These are phyloP conservation scores for Gentiana macrophylla DNA, from an alignment of 257 asterid genomes.

Conservation along the genomic window DNA sequence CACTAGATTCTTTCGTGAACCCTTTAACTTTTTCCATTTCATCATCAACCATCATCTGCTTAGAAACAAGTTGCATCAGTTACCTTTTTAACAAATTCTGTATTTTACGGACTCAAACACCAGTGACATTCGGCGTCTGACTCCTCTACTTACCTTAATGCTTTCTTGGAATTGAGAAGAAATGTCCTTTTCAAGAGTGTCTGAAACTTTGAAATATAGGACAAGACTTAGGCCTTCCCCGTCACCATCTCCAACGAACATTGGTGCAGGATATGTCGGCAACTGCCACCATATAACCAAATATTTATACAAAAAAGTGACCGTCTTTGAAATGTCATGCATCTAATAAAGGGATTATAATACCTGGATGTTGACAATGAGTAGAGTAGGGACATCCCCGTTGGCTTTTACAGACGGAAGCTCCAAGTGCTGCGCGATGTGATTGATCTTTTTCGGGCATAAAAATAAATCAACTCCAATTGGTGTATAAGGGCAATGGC, in stretches of 20 bases:
- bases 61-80: background rate
- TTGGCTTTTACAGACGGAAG: conserved; percentile 59
- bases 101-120: too few relatives aligned
- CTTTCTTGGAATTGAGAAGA: conserved; percentile 67
- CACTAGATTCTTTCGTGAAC: conserved; percentile 46
- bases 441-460: conserved; percentile 59
- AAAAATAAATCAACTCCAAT: conserved; percentile 87
- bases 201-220: conserved; percentile 74
- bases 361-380: conserved; percentile 93
- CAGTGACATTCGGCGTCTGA: too few relatives aligned
- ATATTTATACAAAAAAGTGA: background rate
- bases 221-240: conserved; percentile 93
- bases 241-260: conserved; percentile 79
- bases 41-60: conserved; percentile 58
- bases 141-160: conserved; percentile 42
- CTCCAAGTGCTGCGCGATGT: conserved; percentile 88
- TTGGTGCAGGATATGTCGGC: conserved; percentile 73
- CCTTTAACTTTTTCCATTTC: conserved; percentile 67
- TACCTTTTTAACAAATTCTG: too few relatives aligned
- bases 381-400: conserved; percentile 53
- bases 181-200: conserved; percentile 47
- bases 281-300: conserved; percentile 38
- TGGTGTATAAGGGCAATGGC: conserved; percentile 63
- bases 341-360: background rate
- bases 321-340: too few relatives aligned